Percentiles rank a stretch among this genome's conserved stretches.
Conservation (phyloP, 2,329 filamentous ascomycete species). For the Chaetomium sp. region DNA sequence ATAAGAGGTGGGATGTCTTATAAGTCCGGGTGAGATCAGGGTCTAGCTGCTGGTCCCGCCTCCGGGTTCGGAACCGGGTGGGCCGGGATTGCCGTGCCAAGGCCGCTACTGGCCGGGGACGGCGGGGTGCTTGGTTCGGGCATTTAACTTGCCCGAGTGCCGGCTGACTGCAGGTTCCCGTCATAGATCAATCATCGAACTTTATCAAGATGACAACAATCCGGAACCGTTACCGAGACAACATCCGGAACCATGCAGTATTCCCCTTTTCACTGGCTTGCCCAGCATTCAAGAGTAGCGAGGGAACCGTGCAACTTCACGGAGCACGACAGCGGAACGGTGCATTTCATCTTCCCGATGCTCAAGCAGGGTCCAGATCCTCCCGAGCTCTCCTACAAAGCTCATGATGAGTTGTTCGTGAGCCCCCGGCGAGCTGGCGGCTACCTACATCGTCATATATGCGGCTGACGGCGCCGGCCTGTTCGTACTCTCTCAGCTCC, state of each 20-base stretch:
- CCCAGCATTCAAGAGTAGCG: not conserved
- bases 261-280: not conserved
- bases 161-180: not conserved
- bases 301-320: not conserved
- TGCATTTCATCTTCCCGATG: not conserved
- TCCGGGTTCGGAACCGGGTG: conserved; percentile 18
- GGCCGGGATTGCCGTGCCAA: conserved; percentile 10
- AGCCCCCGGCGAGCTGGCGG: not conserved
- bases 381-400: not conserved
- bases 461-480: too few relatives aligned
- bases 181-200: too few relatives aligned
- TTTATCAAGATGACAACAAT: not conserved
- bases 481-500: not conserved
- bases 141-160: not conserved
- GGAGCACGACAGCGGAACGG: not conserved
- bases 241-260: not conserved
- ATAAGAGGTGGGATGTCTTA: not conserved
- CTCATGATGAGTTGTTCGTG: not conserved
- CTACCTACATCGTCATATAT: not conserved
- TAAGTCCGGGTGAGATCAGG: not conserved
- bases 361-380: not conserved
- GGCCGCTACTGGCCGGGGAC: conserved; percentile 18
- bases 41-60: not conserved
- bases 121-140: not conserved
- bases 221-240: too few relatives aligned